Conservation (phyloP, 495 filamentous ascomycete species). For the Cladorrhinum samala region DNA sequence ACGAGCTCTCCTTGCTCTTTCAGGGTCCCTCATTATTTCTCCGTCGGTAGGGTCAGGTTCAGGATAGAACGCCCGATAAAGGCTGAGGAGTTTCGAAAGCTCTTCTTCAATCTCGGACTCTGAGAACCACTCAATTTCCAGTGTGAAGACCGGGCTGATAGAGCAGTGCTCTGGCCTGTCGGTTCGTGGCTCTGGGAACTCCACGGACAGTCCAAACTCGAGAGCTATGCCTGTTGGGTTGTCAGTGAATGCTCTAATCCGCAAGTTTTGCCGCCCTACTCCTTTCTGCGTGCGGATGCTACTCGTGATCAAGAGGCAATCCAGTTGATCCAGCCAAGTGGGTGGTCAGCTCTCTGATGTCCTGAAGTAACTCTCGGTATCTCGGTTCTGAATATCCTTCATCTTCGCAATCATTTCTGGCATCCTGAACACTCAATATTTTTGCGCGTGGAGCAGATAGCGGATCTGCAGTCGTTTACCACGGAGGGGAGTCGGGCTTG, state of each 20-base stretch:
- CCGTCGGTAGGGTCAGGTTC: constrained; percentile 2
- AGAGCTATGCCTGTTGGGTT: not conserved
- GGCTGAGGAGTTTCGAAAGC: constrained; percentile 17
- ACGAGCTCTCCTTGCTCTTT: constrained; percentile 5
- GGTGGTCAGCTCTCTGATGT: constrained; percentile 1
- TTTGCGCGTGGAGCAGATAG: constrained; percentile 13
- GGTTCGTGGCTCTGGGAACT: not conserved
- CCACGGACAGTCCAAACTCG: not conserved
- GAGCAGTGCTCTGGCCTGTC: not conserved
- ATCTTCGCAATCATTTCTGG: not conserved
- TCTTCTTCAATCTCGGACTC: constrained; percentile 23
- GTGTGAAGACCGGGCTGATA: not conserved
- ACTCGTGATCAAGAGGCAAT: too few species aligned
- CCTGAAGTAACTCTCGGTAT: not conserved
- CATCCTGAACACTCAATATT: not conserved
- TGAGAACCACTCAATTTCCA: constrained; percentile 20
- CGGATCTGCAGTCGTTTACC: constrained; percentile 9
- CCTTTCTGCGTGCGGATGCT: not conserved
- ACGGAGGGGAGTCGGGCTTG: constrained; percentile 9
- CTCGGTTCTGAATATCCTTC: constrained; percentile 1
- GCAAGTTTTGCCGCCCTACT: not conserved
- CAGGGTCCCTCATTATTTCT: not conserved
- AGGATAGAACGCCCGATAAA: constrained; percentile 22
- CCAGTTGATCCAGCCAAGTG: not conserved
- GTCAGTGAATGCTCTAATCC: not conserved